These are phyloP conservation scores for Ophiostoma sp. DNA, from an alignment of 2,329 filamentous ascomycete species.

Conservation along the genomic window DNA sequence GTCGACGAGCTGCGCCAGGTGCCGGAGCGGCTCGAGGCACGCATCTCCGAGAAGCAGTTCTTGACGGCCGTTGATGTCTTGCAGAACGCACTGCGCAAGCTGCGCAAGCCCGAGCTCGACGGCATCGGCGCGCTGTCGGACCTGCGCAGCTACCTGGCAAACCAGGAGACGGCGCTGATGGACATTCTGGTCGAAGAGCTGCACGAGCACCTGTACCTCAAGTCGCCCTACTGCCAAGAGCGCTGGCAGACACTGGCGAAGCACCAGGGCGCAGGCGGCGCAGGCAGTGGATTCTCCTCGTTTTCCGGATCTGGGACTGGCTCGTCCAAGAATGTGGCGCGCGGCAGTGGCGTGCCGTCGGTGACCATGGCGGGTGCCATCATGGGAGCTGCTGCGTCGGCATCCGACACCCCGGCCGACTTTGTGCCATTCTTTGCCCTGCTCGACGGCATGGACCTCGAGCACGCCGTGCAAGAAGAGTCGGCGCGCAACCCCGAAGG, in stretches of 20 bases:
- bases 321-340: neutral
- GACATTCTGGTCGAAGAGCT: slow-evolving; percentile 97
- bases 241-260: slow-evolving; percentile 82
- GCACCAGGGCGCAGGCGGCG: slow-evolving; percentile 44
- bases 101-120: slow-evolving; percentile 83
- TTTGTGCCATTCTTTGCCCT: slow-evolving; percentile 54
- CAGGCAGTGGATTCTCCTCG: neutral
- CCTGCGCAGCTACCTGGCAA: slow-evolving; percentile 78
- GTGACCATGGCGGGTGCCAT: slow-evolving; percentile 3
- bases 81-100: slow-evolving; percentile 75
- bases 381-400: slow-evolving; percentile 15
- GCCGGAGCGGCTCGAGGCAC: slow-evolving; percentile 86
- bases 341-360: slow-evolving; percentile 6
- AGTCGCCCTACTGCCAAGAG: slow-evolving; percentile 95
- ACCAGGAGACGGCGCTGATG: slow-evolving; percentile 85
- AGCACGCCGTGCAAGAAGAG: slow-evolving; percentile 68
- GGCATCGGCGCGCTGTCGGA: slow-evolving; percentile 85
- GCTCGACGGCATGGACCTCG: slow-evolving; percentile 56
- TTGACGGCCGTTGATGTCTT: slow-evolving; percentile 86
- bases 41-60: slow-evolving; percentile 95
- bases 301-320: neutral
- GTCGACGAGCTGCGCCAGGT: slow-evolving; percentile 84
- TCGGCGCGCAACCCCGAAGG: slow-evolving; percentile 88
- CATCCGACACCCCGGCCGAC: slow-evolving; percentile 41
- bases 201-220: slow-evolving; percentile 94